Conservation (phyloP, 768 basidiomycete genomes). For the Leccinum subtestaceum region DNA sequence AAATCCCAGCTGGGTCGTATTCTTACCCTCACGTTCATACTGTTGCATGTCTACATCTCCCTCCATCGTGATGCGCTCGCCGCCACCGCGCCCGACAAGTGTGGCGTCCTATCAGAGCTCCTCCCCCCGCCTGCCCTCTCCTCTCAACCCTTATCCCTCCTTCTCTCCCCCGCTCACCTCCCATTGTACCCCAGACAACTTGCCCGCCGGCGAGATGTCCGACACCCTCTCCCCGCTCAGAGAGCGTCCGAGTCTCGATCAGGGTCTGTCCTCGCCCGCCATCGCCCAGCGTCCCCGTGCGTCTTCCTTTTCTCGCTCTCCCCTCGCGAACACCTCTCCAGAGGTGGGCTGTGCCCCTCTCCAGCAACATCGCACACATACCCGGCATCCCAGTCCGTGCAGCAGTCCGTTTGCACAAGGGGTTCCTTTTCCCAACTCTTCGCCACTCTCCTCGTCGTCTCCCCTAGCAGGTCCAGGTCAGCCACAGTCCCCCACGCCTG, state of each 20-base stretch:
- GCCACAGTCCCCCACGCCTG: conserved; percentile 1
- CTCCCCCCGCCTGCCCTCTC: conserved; percentile 23
- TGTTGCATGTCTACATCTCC: conserved; percentile 3
- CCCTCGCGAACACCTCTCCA: conserved; percentile 6
- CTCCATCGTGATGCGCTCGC: neutral
- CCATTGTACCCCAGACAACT: conserved; percentile 4
- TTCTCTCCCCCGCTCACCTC: conserved; percentile 2
- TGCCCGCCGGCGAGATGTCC: conserved; percentile 10
- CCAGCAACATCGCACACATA: conserved; percentile 6
- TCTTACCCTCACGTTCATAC: neutral
- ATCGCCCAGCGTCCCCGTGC: conserved; percentile 1
- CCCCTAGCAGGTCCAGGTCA: conserved; percentile 4
- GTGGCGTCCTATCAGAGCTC: conserved; percentile 8
- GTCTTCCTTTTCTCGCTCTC: conserved; percentile 16
- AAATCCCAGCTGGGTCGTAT: conserved; percentile 7
- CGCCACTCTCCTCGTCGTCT: conserved; percentile 13
- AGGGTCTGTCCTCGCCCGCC: conserved; percentile 2
- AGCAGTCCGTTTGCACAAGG: conserved; percentile 11
- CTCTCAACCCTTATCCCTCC: conserved; percentile 21
- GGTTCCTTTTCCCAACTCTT: conserved; percentile 11
- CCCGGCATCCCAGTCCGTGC: conserved; percentile 9
- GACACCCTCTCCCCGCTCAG: conserved; percentile 20
- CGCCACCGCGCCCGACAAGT: conserved; percentile 12
- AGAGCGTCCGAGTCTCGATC: conserved; percentile 11
- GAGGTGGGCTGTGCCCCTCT: conserved; percentile 4